These are phyloP conservation scores for Nannochloropsis gaditana DNA, from an alignment of 108 stramenopile genomes.

Conservation along the genomic window DNA sequence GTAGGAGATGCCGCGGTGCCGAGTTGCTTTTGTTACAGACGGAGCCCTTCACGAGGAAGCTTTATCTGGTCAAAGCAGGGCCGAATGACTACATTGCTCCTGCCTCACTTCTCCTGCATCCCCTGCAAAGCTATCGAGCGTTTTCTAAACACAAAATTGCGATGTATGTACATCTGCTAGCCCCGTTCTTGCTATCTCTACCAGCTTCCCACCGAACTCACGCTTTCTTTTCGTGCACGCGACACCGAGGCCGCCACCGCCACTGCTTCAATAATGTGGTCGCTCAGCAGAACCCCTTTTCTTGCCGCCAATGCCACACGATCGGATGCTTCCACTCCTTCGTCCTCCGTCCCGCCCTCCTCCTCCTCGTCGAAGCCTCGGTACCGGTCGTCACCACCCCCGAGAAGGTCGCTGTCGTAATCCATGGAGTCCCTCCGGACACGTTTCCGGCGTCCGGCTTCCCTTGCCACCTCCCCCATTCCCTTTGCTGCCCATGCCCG, in stretches of 20 bases:
- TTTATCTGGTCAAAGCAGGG: no score
- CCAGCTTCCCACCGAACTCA: neutral
- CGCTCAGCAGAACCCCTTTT: neutral
- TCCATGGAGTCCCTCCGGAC: neutral
- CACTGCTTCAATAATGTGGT: neutral
- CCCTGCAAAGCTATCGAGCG: no score
- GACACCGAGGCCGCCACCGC: neutral
- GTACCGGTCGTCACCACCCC: neutral
- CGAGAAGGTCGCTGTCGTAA: neutral
- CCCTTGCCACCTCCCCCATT: neutral
- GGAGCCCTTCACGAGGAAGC: no score
- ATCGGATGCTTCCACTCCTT: neutral
- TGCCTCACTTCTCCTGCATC: no score
- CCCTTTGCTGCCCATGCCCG: neutral
- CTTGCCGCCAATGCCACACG: neutral
- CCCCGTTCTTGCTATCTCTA: neutral
- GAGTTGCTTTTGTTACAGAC: no score
- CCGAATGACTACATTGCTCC: no score
- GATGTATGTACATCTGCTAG: no score
- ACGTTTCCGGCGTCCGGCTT: neutral
- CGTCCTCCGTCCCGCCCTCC: constrained; percentile 2
- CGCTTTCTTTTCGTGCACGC: constrained; percentile 5
- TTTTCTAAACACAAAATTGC: no score
- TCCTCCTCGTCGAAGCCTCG: neutral
- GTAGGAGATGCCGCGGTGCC: no score